phyloP scores from a whole-genome alignment of 2,329 filamentous ascomycete genomes.

The Emergomyces orientalis region DNA sequence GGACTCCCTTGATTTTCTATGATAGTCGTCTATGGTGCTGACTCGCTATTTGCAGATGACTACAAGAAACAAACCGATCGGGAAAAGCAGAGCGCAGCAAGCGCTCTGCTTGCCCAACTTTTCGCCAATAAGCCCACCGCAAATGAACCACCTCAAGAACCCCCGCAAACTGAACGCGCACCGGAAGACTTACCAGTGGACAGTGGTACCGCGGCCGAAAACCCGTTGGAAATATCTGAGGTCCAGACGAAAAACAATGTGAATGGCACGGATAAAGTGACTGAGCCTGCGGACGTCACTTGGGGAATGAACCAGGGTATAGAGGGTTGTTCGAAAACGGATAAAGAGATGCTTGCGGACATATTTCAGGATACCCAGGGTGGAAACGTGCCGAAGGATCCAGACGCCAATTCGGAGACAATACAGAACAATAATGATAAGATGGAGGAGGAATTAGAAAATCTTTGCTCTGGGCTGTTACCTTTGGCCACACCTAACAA shows the following conservation, averaged over 20 bases:
- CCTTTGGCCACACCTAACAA: slow-evolving; percentile 28
- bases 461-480: slow-evolving; percentile 23
- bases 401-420: neutral
- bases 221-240: slow-evolving; percentile 12
- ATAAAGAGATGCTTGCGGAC: neutral
- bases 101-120: slow-evolving; percentile 34
- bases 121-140: slow-evolving; percentile 28
- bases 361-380: neutral
- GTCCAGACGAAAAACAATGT: slow-evolving; percentile 12
- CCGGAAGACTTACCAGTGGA: neutral
- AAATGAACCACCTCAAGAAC: neutral
- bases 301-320: neutral
- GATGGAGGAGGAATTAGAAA: slow-evolving; percentile 9
- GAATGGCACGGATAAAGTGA: neutral
- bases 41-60: slow-evolving; percentile 16
- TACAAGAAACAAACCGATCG: slow-evolving; percentile 23
- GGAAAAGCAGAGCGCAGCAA: slow-evolving; percentile 34
- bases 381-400: neutral
- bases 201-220: neutral
- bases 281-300: neutral
- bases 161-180: neutral
- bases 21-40: slow-evolving; percentile 2
- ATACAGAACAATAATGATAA: neutral
- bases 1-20: neutral
- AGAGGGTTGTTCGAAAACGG: neutral